These are phyloP conservation scores for Lumnitzera racemosa DNA, from an alignment of 345 rosid genomes.

Conservation along the genomic window DNA sequence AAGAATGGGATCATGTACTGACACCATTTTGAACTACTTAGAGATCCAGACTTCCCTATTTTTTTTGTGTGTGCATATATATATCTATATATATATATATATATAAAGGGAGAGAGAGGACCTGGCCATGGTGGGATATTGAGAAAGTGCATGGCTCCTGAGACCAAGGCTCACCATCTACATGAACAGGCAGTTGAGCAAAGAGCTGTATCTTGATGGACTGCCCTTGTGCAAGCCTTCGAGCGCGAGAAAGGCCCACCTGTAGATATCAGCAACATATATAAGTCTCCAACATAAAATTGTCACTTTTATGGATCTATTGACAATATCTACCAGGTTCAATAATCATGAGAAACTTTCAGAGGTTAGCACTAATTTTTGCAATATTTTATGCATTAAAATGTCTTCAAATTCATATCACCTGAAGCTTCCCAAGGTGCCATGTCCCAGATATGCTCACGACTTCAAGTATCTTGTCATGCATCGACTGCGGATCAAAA, in stretches of 20 bases:
- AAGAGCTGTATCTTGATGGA: conserved; percentile 77
- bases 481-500: conserved; percentile 86
- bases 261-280: conserved; percentile 11
- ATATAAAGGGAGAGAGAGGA: conserved; percentile 25
- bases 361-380: not conserved
- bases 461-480: conserved; percentile 75
- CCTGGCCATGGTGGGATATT: conserved; percentile 95
- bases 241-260: conserved; percentile 95
- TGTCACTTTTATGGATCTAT: too few species aligned
- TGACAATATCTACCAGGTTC: too few species aligned
- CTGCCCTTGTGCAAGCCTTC: conserved; percentile 95
- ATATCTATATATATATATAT: not conserved
- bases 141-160: conserved; percentile 73
- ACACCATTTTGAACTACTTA: too few species aligned
- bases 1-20: too few species aligned
- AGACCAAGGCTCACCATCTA: conserved; percentile 96
- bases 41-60: too few species aligned
- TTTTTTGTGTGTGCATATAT: too few species aligned
- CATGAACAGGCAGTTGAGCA: conserved; percentile 80
- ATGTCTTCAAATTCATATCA: conserved; percentile 10
- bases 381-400: not conserved
- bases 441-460: conserved; percentile 92
- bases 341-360: not conserved
- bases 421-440: conserved; percentile 97
- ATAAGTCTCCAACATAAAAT: too few species aligned